Conservation (phyloP, 1,139 yeast genomes). For the Saccharomycopsis crataegensis region DNA sequence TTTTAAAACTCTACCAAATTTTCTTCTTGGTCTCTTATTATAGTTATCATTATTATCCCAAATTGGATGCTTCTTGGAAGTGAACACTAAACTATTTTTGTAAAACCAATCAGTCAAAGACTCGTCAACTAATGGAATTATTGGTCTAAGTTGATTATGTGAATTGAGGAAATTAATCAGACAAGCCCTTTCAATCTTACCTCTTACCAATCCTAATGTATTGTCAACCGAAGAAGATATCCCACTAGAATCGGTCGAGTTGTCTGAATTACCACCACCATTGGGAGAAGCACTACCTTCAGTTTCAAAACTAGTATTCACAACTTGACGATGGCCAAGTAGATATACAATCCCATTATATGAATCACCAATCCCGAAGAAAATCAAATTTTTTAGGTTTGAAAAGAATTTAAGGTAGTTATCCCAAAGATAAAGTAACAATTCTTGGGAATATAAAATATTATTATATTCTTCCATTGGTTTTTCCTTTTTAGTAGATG, state of each 20-base stretch:
- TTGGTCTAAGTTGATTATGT: slow-evolving; percentile 43
- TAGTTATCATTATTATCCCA: slow-evolving; percentile 54
- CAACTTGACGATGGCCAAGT: slow-evolving; percentile 59
- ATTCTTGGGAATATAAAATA: slow-evolving; percentile 52
- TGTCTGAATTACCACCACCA: neutral
- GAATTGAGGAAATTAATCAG: slow-evolving; percentile 16
- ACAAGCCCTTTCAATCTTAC: slow-evolving; percentile 16
- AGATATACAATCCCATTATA: slow-evolving; percentile 82
- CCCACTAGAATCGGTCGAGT: neutral
- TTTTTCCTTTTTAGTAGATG: slow-evolving; percentile 1
- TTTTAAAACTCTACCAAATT: slow-evolving; percentile 81
- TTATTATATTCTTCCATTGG: slow-evolving; percentile 15
- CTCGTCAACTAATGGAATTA: slow-evolving; percentile 85
- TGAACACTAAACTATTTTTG: slow-evolving; percentile 75
- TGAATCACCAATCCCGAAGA: slow-evolving; percentile 87
- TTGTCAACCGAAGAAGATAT: neutral
- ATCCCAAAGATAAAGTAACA: slow-evolving; percentile 80
- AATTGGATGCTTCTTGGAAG: slow-evolving; percentile 66
- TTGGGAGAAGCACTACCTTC: slow-evolving; percentile 1
- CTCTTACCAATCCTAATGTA: slow-evolving; percentile 9
- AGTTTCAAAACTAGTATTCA: slow-evolving; percentile 12
- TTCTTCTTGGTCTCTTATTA: slow-evolving; percentile 73
- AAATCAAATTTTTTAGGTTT: slow-evolving; percentile 59
- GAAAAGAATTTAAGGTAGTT: slow-evolving; percentile 73
- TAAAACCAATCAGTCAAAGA: slow-evolving; percentile 87